Base-by-base conservation (phyloP, 495 filamentous ascomycete species). In the Penicillium herquei region DNA sequence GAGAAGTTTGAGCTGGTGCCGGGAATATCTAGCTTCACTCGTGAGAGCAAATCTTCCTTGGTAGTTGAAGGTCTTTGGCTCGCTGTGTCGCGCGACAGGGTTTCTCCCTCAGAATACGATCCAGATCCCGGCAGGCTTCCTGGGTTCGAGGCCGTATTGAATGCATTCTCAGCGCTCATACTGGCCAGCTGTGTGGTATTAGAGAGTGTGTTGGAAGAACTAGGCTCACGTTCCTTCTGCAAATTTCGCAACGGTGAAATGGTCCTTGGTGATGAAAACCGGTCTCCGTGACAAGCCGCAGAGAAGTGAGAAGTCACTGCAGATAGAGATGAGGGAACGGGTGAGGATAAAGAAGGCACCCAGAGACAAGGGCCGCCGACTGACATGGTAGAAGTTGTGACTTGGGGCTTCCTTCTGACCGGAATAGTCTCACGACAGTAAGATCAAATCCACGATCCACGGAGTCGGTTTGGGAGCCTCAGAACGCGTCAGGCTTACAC, bases 341-440 rank as follows among this genome's bases (percentile, higher is more conserved):
- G 63, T 40, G 73, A 67, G 49, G 71, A 65, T 54, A 76, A 56
- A 34, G 73, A 68, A 44, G 73, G 64, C 55, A 73, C 55, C 73
- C 73, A 76, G 55, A 70, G 67, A 64, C 73, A 76, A 60, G 71
- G 69, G 48, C 73, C 70, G 56, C 67, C 70, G 66, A 72, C 61
- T 66, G 73, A 76, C 73, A 76, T 76, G 66, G 56, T 75, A 68
- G 43, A 39, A 51, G 49, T 41, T 17, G 37, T 40, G 39, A 52
- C 39, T 16, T 16, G 39, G 30, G n/a, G 17, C 31, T 40, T 52
- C 32, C 40, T 43, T 52, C 13, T 32, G 37, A 50, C 53, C 39
- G 39, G 45, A 49, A 34, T 42, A 44, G 40, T 40, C 18, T 43
- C 50, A 21, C 39, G 42, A 33, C 26, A 30, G 30, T 26, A 26